These are phyloP conservation scores for Lentinula novae-zelandiae DNA, from an alignment of 1,284 basidiomycete genomes.

Conservation along the genomic window DNA sequence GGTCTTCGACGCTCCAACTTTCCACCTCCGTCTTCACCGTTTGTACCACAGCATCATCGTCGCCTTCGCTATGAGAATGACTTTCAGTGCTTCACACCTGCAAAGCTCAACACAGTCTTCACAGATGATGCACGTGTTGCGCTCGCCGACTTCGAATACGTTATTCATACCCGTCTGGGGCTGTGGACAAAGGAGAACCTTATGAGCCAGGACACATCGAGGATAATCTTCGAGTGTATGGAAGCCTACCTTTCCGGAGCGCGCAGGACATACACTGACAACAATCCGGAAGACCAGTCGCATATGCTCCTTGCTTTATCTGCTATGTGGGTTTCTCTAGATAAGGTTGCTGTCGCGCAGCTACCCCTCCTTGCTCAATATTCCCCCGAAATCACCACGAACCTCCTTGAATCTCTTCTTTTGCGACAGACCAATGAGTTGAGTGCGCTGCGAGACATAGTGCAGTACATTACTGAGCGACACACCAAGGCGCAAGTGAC, in stretches of 20 bases:
- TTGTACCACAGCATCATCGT: conserved; percentile 9
- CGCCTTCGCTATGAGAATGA: conserved; percentile 5
- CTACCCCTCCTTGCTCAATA: conserved; percentile 36
- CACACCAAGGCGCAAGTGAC: background rate
- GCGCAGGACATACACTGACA: background rate
- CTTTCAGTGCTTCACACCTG: conserved; percentile 1
- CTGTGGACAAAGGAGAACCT: conserved; percentile 23
- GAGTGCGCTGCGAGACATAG: background rate
- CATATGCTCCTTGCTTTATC: conserved; percentile 29
- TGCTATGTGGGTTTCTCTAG: conserved; percentile 24
- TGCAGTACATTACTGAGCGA: background rate
- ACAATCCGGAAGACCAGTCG: conserved; percentile 39
- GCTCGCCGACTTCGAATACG: conserved; percentile 33
- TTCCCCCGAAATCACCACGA: conserved; percentile 38
- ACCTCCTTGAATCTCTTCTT: conserved; percentile 35
- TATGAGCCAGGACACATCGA: background rate
- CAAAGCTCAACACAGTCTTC: background rate
- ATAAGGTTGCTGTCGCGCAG: conserved; percentile 29
- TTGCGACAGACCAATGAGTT: conserved; percentile 28
- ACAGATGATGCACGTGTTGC: conserved; percentile 18
- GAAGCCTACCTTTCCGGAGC: background rate
- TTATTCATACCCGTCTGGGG: conserved; percentile 26
- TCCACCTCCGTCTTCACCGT: conserved; percentile 1
- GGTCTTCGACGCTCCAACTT: background rate
- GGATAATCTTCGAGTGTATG: background rate